Evolutionary conservation across 345 rosid species (phyloP), one percentile per base, ranked within the genome.

Genomic region (Arabidopsis arenosa): DNA sequence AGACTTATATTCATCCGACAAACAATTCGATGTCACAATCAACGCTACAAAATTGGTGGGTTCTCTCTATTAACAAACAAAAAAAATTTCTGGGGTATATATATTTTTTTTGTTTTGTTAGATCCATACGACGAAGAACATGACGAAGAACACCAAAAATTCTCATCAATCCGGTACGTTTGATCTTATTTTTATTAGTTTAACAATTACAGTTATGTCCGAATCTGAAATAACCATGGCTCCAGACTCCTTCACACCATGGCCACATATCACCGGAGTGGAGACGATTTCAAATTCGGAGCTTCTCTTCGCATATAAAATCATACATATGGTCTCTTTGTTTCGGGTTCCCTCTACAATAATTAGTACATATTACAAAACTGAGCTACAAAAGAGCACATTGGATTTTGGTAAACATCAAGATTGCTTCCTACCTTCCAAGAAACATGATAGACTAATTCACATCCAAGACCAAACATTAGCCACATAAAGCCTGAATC

Each of bases 261-360:
- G 85, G 28, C 75, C 43, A 52, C 69, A 56, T 54, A 70, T 77
- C 73, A 83, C 85, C 47, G 66, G 80, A 30, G 66, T 49, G 62
- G 63, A 73, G 74, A 71, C 14, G 68, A 57, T 75, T 86, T 85
- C 18, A 69, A 66, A 63, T 26, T 70, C 76, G 75, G 75, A 30
- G 66, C 79, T 35, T 86, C 80, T 17, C 87, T 87, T 79, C 82
- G 84, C 80, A 23, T 23, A 91, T 90, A 60, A 93, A 75, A 58
- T 87, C 85, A 76, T 80, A 88, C 32, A 87, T 39, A 67, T 85
- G 90, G 70, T 87, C 81, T 81, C 87, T 84, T 73, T 91, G 97
- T 75, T 80, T 81, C 40, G 37, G 11, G 61, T 86, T 91, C 56
- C 90, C 94, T 81, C 97, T 93, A 80, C 48, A 81, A 80, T 41